A percentile compares a stretch with the other conserved stretches of the same genome.
Conservation (phyloP, 192 early-diverging fungal species). For the Linnemannia elongata region DNA sequence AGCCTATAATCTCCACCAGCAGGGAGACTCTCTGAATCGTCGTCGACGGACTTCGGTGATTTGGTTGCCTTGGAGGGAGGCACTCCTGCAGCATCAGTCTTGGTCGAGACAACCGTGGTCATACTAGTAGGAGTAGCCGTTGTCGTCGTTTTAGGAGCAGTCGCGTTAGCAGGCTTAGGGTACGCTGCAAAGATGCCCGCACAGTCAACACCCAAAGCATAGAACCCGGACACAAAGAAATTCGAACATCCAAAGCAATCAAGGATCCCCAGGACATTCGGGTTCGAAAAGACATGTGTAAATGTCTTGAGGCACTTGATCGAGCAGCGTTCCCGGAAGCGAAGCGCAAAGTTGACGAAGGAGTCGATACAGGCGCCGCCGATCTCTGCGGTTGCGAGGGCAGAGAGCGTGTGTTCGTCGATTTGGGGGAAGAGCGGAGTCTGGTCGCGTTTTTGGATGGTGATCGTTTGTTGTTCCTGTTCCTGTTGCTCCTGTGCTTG, state of each 20-base stretch:
- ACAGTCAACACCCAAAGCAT: constrained; percentile 27
- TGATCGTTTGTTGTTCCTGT: neutral
- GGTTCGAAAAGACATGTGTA: constrained; percentile 5
- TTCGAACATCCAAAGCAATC: constrained; percentile 36
- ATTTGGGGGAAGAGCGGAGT: neutral
- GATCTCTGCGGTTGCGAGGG: neutral
- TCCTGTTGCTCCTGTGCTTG: neutral
- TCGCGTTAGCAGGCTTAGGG: constrained; percentile 1
- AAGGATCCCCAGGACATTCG: constrained; percentile 3
- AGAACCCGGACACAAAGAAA: constrained; percentile 21
- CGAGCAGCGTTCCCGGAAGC: constrained; percentile 29
- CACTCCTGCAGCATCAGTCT: neutral
- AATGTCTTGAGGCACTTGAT: constrained; percentile 32
- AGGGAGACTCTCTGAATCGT: neutral
- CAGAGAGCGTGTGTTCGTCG: neutral
- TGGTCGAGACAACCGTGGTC: neutral
- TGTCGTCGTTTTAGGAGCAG: neutral
- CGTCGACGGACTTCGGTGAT: neutral
- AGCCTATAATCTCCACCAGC: neutral
- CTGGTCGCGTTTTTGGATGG: constrained; percentile 12
- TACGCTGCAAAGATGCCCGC: constrained; percentile 15
- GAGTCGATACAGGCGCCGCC: constrained; percentile 38
- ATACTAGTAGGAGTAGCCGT: neutral
- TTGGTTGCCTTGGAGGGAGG: neutral
- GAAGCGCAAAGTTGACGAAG: constrained; percentile 42